Conservation (phyloP, 164 flowering plant genomes). For the Malania oleifera region DNA sequence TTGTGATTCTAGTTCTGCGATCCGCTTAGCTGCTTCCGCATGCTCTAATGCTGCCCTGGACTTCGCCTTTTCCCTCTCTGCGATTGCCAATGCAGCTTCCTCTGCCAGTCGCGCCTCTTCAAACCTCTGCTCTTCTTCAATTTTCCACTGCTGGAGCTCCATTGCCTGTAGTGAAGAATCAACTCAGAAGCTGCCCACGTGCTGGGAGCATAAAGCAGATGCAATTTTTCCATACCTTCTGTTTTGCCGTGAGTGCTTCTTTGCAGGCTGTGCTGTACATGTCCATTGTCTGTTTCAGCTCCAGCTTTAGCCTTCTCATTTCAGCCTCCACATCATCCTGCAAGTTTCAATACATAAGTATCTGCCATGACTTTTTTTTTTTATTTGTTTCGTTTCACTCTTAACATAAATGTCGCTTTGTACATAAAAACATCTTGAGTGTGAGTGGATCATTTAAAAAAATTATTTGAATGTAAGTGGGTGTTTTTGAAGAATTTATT, state of each 20-base stretch:
- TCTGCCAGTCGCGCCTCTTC: slow-evolving; percentile 58
- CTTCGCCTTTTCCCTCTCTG: slow-evolving; percentile 57
- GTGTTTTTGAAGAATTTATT: too few species aligned
- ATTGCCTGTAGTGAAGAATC: slow-evolving; percentile 28
- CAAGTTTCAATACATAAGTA: background rate
- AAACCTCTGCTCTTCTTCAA: slow-evolving; percentile 46
- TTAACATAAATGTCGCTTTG: background rate
- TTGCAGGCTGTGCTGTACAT: slow-evolving; percentile 63
- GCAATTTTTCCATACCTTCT: slow-evolving; percentile 27
- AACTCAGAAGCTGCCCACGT: background rate
- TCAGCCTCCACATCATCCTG: slow-evolving; percentile 68
- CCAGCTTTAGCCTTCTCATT: slow-evolving; percentile 57
- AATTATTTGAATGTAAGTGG: too few species aligned
- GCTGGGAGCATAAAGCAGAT: background rate
- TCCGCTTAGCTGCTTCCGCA: slow-evolving; percentile 55
- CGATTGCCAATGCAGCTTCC: slow-evolving; percentile 58
- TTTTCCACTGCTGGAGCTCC: slow-evolving; percentile 55
- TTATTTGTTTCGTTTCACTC: background rate
- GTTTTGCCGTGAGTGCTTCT: slow-evolving; percentile 55
- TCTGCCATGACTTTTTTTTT: background rate
- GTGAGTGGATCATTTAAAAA: too few species aligned
- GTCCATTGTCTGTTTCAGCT: slow-evolving; percentile 57
- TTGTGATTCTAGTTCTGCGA: slow-evolving; percentile 53
- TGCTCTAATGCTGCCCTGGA: slow-evolving; percentile 56
- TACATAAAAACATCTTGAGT: too few species aligned